These are phyloP conservation scores for Penicillium sp. DNA, from an alignment of 2,329 filamentous ascomycete genomes.

Conservation along the genomic window DNA sequence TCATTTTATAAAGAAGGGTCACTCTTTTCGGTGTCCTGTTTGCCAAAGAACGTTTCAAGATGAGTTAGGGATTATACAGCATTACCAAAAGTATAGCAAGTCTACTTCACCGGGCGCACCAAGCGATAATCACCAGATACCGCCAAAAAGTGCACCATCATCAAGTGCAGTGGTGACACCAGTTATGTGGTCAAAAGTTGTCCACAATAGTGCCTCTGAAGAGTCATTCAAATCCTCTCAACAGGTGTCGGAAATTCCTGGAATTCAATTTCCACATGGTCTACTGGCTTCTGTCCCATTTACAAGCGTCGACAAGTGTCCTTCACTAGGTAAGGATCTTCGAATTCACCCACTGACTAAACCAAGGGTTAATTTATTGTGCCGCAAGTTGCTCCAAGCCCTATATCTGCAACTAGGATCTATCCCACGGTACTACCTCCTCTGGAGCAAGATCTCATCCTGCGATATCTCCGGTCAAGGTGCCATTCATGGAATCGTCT, in stretches of 20 bases:
- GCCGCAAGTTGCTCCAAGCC: background rate
- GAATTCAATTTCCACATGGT: background rate
- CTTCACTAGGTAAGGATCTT: background rate
- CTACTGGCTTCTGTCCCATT: background rate
- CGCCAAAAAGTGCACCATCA: background rate
- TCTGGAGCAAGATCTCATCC: constrained; percentile 2
- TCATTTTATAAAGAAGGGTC: background rate
- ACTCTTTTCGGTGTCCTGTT: background rate
- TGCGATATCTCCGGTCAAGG: constrained; percentile 5
- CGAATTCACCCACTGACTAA: background rate
- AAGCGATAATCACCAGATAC: background rate
- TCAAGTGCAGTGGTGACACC: background rate
- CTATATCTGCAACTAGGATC: background rate
- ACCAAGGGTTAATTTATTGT: background rate
- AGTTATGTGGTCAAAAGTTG: background rate
- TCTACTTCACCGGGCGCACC: background rate
- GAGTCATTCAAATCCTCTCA: background rate
- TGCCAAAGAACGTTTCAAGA: background rate
- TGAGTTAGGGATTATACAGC: constrained; percentile 3
- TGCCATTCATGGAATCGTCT: constrained; percentile 9
- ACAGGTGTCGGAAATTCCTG: background rate
- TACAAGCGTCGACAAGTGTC: background rate
- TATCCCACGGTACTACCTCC: background rate
- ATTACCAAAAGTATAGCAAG: constrained; percentile 4
- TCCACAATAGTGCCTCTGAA: background rate